These are phyloP conservation scores for Austroboletus festivus DNA, from an alignment of 768 basidiomycete genomes.

Conservation along the genomic window DNA sequence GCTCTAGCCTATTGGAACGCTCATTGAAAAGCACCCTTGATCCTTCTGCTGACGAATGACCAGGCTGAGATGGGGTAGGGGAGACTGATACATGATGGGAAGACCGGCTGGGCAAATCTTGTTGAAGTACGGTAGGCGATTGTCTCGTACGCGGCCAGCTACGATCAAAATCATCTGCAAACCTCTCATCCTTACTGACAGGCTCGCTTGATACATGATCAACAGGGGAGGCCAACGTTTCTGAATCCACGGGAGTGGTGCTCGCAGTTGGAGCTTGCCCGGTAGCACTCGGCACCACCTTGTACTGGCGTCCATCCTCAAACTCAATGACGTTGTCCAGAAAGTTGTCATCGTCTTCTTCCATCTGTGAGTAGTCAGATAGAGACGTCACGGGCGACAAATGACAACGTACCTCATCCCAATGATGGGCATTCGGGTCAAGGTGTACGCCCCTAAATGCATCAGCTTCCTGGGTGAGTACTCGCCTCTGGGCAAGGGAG, in stretches of 20 bases:
- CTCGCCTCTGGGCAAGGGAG: conserved; percentile 48
- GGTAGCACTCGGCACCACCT: conserved; percentile 54
- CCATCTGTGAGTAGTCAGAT: conserved; percentile 52
- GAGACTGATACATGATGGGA: conserved; percentile 33
- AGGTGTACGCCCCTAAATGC: conserved; percentile 93
- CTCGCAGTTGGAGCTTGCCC: conserved; percentile 24
- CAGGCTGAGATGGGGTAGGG: conserved; percentile 36
- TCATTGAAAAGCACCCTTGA: conserved; percentile 93
- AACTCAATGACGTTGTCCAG: conserved; percentile 91
- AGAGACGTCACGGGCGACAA: background rate
- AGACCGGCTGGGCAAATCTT: conserved; percentile 37
- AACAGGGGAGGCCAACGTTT: conserved; percentile 17
- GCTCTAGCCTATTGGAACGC: conserved; percentile 85
- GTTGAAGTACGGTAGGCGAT: conserved; percentile 42
- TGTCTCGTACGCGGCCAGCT: conserved; percentile 84
- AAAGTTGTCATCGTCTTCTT: conserved; percentile 91
- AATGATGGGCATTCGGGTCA: conserved; percentile 91
- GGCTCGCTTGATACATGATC: conserved; percentile 33
- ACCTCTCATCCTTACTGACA: conserved; percentile 82
- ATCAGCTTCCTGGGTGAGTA: conserved; percentile 80
- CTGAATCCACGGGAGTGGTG: conserved; percentile 11
- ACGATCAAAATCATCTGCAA: conserved; percentile 92
- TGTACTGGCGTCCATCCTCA: conserved; percentile 91
- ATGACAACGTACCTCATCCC: conserved; percentile 83
- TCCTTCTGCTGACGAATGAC: conserved; percentile 51